Evolutionary conservation across 2,329 filamentous ascomycete genomes (phyloP), one percentile per base, ranked within the genome.

Genomic region (Alternaria novae-zelandiae): DNA sequence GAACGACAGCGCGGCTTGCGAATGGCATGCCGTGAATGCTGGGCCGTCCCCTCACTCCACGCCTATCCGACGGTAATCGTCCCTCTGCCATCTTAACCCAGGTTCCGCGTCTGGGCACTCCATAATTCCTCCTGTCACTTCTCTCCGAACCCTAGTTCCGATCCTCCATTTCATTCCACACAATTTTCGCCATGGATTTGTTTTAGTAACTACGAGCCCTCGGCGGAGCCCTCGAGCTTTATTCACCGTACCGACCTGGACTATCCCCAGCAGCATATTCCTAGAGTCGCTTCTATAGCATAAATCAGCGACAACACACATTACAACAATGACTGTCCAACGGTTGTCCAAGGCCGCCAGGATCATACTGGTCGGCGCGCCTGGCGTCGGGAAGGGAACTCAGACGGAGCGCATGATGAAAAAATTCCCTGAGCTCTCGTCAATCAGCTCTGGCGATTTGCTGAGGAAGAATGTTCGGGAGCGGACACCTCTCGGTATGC

Each of bases 301-400:
- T 17, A 36, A 5, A 9, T n/a, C 32, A 20, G 49, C 49, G 28
- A 51, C 49, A 51, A 44, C 54, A 47, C 41, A 41, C 7, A 46
- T 28, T 41, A 49, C 17, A 28, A 59, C 26, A 32, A 80, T 80
- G 74, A 59, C 74, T 36, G 50, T 57, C 32, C 57, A 59, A 36
- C 59, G 25, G 28, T 70, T 81, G 15, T 67, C 76, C 45, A 90
- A 87, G 82, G 95, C 96, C 61, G 96, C 96, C 58, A 91, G 96
- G 67, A 90, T 98, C 68, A 98, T 99, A 77, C 89, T 99, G 70
- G 89, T 99, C 73, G 96, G 96, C 73, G 94, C 95, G 56, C 96
- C 96, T n/a, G 94, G 94, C 62, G 96, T 97, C 61, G 96, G 96
- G 67, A 99, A 99, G 81, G 96, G 95, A 67, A 99, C 96, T 4